phyloP scores from a whole-genome alignment of 139 green algal species.

The Pleodorina starrii region DNA sequence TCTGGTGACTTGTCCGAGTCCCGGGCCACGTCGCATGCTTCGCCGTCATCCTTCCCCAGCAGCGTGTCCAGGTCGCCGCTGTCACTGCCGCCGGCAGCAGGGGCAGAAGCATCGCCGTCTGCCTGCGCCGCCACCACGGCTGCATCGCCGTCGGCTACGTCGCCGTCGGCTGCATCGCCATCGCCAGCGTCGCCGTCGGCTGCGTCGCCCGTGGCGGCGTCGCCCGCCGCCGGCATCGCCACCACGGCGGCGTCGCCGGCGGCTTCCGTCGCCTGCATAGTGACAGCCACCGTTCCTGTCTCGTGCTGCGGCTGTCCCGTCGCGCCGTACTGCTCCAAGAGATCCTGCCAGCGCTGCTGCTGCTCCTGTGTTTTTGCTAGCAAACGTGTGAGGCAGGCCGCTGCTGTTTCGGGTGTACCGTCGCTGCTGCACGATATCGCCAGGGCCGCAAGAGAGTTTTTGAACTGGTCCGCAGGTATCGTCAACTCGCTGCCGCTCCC shows the following conservation, averaged over 20 bases:
- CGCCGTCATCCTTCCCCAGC: background rate
- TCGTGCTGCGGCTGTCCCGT: background rate
- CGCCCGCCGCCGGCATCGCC: background rate
- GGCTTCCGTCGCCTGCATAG: background rate
- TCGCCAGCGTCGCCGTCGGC: background rate
- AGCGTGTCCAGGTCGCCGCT: conserved; percentile 10
- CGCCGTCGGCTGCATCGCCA: background rate
- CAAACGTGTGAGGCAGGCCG: background rate
- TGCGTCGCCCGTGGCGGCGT: background rate
- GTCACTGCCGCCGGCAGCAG: no score
- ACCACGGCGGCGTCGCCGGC: no score
- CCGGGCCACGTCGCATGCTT: no score
- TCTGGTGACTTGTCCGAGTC: background rate
- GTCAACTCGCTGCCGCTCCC: background rate
- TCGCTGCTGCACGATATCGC: background rate
- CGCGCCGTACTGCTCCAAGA: background rate
- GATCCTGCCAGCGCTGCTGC: background rate
- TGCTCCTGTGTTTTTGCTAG: background rate
- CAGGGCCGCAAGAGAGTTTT: background rate
- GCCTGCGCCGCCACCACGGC: no score
- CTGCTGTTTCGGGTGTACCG: background rate
- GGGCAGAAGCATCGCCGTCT: no score
- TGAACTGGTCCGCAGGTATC: background rate
- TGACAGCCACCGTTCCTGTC: background rate
- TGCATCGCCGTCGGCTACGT: background rate